Percentiles rank a stretch among this genome's conserved stretches.
Evolutionary conservation across 768 basidiomycete genomes (phyloP).

Genomic region (Psilocybe cubensis): DNA sequence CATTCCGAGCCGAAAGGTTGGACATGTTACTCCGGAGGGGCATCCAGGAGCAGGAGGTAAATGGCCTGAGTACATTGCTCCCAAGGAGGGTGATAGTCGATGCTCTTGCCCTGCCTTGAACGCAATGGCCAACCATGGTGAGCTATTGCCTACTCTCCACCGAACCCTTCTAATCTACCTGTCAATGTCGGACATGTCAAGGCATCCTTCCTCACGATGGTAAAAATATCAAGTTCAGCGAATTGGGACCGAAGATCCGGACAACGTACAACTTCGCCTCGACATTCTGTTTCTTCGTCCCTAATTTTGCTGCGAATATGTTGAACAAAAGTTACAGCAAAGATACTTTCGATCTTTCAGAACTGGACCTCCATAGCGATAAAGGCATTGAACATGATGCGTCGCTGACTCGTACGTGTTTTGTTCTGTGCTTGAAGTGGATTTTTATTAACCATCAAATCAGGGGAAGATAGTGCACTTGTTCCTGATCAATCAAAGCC

Average conservation of each 20-base stretch:
- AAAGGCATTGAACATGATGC: conserved; percentile 75
- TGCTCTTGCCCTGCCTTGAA: conserved; percentile 79
- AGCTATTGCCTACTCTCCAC: conserved; percentile 20
- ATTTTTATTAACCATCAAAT: background rate
- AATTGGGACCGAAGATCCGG: conserved; percentile 45
- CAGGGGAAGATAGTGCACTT: conserved; percentile 57
- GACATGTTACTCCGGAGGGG: conserved; percentile 58
- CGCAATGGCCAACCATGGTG: conserved; percentile 85
- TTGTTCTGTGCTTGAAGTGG: background rate
- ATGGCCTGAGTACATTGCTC: conserved; percentile 71
- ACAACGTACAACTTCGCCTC: conserved; percentile 72
- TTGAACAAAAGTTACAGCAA: conserved; percentile 57
- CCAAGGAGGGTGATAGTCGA: conserved; percentile 67
- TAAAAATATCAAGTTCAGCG: conserved; percentile 65
- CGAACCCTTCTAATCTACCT: conserved; percentile 28
- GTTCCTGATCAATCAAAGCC: conserved; percentile 55
- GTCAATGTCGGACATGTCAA: conserved; percentile 8
- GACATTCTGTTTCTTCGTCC: conserved; percentile 69
- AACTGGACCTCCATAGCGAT: conserved; percentile 64
- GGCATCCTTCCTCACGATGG: conserved; percentile 75
- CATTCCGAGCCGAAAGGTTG: conserved; percentile 49
- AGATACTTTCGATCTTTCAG: conserved; percentile 67
- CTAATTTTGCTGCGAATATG: conserved; percentile 60
- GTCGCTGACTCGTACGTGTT: conserved; percentile 57
- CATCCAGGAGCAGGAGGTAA: conserved; percentile 58